Evolutionary conservation across 1,284 basidiomycete species (phyloP), one percentile per base, ranked within the genome.

Genomic region (Tremellales sp.): DNA sequence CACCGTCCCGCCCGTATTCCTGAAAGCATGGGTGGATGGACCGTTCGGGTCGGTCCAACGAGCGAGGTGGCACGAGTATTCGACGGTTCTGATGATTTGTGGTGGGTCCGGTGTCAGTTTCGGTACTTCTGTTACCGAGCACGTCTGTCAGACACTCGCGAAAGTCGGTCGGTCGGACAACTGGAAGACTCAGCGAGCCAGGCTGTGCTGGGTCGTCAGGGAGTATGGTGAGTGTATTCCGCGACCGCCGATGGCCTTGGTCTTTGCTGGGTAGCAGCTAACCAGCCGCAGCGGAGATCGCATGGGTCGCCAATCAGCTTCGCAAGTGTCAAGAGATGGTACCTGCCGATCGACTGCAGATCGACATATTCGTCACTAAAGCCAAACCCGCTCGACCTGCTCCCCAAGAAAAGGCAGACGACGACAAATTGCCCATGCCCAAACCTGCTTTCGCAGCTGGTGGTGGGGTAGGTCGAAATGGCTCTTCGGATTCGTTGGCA

Each of bases 291-390:
- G 35, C 79, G n/a, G 87, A 91, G 65, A 77, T 90, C 35, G 83
- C 85, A 50, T 91, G 89, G 89, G 84, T 85, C 47, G 87, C 88
- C 0, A 77, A 82, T 3, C 76, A 83, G 41, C 67, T 92, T 23
- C 79, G 84, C 23, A 77, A 80, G 25, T 90, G 87, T 68, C 80
- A 82, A 63, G 76, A 80, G 42, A 78, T 87, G 71, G 77, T 87
- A 12, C 76, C 82, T 0, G 58, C 75, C 2, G 74, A 80, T 3
- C 78, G 81, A 31, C 75, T 92, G 11, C 82, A 86, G 56, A 75
- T 92, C 45, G 85, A 89, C 60, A 84, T 92, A 27, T 91, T 83
- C 64, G 87, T 92, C 36, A 87, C 86, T 2, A 84, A 84, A 35
- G 62, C 61, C 31, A 40, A 51, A 6, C n/a, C n/a, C n/a, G n/a